Evolutionary conservation across 495 filamentous ascomycete species (phyloP), one percentile per base, ranked within the genome.

Genomic region (Penicillium salamii): DNA sequence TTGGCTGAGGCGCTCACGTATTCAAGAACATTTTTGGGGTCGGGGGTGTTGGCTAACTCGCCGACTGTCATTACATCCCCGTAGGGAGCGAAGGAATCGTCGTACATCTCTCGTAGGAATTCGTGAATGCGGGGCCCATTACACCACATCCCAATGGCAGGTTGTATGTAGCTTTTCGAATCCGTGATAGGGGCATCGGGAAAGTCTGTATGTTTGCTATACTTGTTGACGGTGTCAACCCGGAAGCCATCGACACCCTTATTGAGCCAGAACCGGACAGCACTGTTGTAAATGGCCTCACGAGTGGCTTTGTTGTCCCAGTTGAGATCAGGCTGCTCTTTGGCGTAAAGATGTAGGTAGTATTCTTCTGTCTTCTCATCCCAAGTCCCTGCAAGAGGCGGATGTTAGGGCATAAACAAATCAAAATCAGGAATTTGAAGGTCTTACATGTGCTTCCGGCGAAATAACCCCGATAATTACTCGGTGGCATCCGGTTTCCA

Each of bases 121-220:
- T 82, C 78, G 49, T 81, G 77, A 24, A 81, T 74, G 12, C 77
- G 64, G 2, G 78, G 78, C 0, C 79, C 78, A 43, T 82, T 81
- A 44, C 74, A 76, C 52, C 66, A 82, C 32, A 67, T 68, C 12
- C 52, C 55, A 15, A 56, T 49, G 1, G 75, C 78, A 0, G 70
- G 67, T 49, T 78, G 75, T 37, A 66, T 74, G 14, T 65, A 51
- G 19, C 54, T 54, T 19, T 57, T 57, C 6, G 63, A 58, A 8
- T 69, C 66, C 3, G 49, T 45, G 28, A 78, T 54, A 1, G 61
- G 51, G 0, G 69, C 78, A 36, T 80, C 78, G 3, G 74, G 75
- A 36, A 70, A 75, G 1, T 40, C 46, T 9, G 64, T 55, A 12
- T 66, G 57, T 45, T 80, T 80, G 46, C 69, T 75, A 41, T 77